Conservation (phyloP, 2,329 filamentous ascomycete species). For the Fusarium lyarnte region DNA sequence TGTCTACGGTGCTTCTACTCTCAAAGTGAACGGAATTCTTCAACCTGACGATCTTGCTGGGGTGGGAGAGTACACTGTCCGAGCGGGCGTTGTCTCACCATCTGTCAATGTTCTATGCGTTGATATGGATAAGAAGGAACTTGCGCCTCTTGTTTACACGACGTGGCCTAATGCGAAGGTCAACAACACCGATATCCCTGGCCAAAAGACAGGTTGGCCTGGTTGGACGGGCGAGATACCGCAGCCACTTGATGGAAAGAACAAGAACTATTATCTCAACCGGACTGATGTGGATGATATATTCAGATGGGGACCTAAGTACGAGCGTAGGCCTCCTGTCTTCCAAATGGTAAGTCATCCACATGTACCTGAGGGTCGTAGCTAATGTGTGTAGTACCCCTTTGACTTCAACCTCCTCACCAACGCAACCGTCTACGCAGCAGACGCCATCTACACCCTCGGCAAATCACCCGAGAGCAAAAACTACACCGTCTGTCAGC, state of each 20-base stretch:
- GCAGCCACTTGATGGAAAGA: slow-evolving; percentile 31
- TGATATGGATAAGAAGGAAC: slow-evolving; percentile 67
- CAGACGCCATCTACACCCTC: slow-evolving; percentile 72
- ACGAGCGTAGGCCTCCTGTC: slow-evolving; percentile 61
- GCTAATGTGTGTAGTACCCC: slow-evolving; percentile 57
- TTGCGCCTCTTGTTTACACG: slow-evolving; percentile 72
- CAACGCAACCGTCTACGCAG: slow-evolving; percentile 57
- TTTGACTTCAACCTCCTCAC: slow-evolving; percentile 72
- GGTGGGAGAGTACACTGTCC: slow-evolving; percentile 73
- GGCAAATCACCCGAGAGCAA: slow-evolving; percentile 55
- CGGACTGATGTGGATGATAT: slow-evolving; percentile 72
- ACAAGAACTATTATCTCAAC: slow-evolving; percentile 56
- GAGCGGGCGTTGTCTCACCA: slow-evolving; percentile 76
- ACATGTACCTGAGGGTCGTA: neutral
- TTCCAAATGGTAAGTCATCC: slow-evolving; percentile 56
- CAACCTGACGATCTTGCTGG: slow-evolving; percentile 74
- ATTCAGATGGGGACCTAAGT: slow-evolving; percentile 71
- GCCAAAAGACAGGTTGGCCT: slow-evolving; percentile 47
- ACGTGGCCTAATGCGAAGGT: slow-evolving; percentile 62
- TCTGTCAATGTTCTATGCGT: slow-evolving; percentile 78
- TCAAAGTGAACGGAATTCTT: slow-evolving; percentile 70
- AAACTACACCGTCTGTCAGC: slow-evolving; percentile 73
- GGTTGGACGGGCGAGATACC: slow-evolving; percentile 55
- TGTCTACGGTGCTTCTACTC: slow-evolving; percentile 70
- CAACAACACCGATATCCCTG: slow-evolving; percentile 46